A percentile compares a stretch with the other conserved stretches of the same genome.
Evolutionary conservation across 768 basidiomycete genomes (phyloP).

Genomic region (Phylloporus scabripes): DNA sequence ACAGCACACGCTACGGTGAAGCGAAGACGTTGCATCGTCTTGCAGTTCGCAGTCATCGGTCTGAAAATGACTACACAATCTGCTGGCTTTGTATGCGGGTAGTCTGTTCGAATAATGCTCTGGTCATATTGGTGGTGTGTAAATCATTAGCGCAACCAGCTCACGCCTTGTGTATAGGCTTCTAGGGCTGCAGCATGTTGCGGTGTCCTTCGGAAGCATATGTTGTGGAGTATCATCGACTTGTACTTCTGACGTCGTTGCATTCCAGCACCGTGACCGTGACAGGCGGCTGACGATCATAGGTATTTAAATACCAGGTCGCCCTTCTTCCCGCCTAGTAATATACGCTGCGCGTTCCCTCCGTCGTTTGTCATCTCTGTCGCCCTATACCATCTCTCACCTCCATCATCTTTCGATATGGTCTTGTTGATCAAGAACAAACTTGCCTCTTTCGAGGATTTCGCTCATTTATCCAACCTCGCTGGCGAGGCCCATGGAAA

Average conservation of each 20-base stretch:
- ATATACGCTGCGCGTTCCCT: not conserved
- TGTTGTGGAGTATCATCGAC: not conserved
- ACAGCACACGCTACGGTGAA: too few species aligned
- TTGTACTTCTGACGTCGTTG: not conserved
- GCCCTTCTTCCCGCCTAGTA: not conserved
- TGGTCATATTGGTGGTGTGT: too few species aligned
- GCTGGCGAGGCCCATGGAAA: slow-evolving; percentile 1
- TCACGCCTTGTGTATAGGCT: not conserved
- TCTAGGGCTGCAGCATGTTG: too few species aligned
- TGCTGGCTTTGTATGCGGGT: too few species aligned
- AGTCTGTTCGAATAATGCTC: too few species aligned
- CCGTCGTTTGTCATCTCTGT: not conserved
- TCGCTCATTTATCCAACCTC: slow-evolving; percentile 6
- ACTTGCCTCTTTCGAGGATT: slow-evolving; percentile 9
- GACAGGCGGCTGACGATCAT: not conserved
- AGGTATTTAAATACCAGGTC: not conserved
- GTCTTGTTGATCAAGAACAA: slow-evolving; percentile 18
- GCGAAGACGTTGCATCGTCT: too few species aligned
- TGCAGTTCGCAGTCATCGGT: too few species aligned
- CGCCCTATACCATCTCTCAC: not conserved
- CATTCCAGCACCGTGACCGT: not conserved
- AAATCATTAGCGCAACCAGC: too few species aligned
- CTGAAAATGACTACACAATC: too few species aligned
- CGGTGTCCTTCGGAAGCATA: too few species aligned
- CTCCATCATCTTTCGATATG: not conserved